These are phyloP conservation scores for Penicillium carneum DNA, from an alignment of 2,329 filamentous ascomycete genomes.

Conservation along the genomic window DNA sequence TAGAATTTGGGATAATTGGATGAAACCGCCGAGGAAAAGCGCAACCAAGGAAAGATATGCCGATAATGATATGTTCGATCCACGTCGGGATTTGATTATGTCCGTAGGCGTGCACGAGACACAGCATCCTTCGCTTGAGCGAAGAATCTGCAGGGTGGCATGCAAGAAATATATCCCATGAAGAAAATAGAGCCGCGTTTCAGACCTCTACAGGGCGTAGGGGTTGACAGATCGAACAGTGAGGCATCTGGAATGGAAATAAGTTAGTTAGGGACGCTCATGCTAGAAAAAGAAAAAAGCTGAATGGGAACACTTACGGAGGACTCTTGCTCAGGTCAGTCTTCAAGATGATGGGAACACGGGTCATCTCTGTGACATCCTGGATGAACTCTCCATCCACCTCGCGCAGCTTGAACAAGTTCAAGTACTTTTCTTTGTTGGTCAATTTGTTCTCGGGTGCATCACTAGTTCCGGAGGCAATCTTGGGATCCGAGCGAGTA, in stretches of 20 bases:
- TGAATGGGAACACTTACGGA: slow-evolving; percentile 74
- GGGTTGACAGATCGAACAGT: slow-evolving; percentile 61
- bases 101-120: slow-evolving; percentile 27
- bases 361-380: slow-evolving; percentile 96
- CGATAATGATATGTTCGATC: slow-evolving; percentile 38
- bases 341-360: slow-evolving; percentile 97
- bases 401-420: slow-evolving; percentile 86
- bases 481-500: slow-evolving; percentile 92
- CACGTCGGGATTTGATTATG: slow-evolving; percentile 34
- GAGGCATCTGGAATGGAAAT: slow-evolving; percentile 49
- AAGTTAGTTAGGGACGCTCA: neutral
- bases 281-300: neutral
- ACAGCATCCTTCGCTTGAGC: slow-evolving; percentile 22
- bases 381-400: slow-evolving; percentile 96
- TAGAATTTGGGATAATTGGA: slow-evolving; percentile 12
- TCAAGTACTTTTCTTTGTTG: slow-evolving; percentile 96
- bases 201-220: slow-evolving; percentile 54
- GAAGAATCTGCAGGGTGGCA: slow-evolving; percentile 38
- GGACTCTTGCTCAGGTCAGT: slow-evolving; percentile 98
- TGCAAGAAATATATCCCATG: slow-evolving; percentile 38
- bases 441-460: slow-evolving; percentile 79
- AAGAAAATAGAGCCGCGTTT: slow-evolving; percentile 24
- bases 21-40: slow-evolving; percentile 21
- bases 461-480: slow-evolving; percentile 71
- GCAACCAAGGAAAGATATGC: slow-evolving; percentile 24